Conservation (phyloP, 176 grass and related monocot species). For the Oryza meridionalis region DNA sequence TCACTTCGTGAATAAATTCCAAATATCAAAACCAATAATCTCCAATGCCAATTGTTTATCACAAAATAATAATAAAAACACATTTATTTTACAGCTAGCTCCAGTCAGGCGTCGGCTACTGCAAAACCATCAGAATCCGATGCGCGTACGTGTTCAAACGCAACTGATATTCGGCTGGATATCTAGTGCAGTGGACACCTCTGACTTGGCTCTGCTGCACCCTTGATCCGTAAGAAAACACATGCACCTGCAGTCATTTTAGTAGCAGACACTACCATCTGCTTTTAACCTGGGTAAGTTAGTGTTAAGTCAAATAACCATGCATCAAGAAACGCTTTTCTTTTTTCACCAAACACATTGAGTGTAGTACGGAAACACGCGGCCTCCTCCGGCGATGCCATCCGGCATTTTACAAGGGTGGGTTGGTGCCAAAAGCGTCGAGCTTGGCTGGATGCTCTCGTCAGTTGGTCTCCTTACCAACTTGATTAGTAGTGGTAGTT, state of each 20-base stretch:
- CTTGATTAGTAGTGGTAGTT: background rate
- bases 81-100: too few species aligned
- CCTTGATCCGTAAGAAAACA: background rate
- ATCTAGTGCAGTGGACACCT: background rate
- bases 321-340: constrained; percentile 20
- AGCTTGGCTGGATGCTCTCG: constrained; percentile 11
- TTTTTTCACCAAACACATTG: background rate
- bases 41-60: too few species aligned
- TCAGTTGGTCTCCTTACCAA: constrained; percentile 14
- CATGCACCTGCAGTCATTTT: background rate
- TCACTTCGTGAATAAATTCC: too few species aligned
- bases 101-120: too few species aligned
- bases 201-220: background rate
- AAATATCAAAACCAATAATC: too few species aligned
- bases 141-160: background rate
- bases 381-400: background rate
- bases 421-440: constrained; percentile 30
- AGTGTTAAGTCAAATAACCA: background rate
- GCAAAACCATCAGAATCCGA: too few species aligned
- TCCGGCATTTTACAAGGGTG: background rate
- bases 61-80: too few species aligned
- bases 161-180: background rate
- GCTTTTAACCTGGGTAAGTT: background rate
- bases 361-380: background rate
- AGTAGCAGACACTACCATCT: background rate